A percentile compares a stretch with the other conserved stretches of the same genome.
Conservation (phyloP, 768 basidiomycete genomes). For the Ephemerocybe angulata region DNA sequence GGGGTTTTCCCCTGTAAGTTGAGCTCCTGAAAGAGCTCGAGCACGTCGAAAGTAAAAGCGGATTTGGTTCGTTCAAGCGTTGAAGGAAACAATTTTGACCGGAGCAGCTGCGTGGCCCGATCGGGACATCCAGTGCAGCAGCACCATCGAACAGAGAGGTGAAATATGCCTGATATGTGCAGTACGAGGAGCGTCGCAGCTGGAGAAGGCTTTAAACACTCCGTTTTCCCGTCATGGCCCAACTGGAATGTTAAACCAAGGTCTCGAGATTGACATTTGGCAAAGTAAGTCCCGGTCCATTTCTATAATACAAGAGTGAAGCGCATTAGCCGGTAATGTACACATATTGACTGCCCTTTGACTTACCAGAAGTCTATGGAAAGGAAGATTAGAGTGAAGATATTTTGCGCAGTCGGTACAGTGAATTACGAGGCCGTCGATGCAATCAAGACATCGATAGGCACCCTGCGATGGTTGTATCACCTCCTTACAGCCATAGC, state of each 20-base stretch:
- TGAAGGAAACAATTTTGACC: conserved; percentile 1
- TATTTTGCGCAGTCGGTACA: background rate
- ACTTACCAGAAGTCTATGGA: background rate
- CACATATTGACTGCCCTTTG: background rate
- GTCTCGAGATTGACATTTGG: background rate
- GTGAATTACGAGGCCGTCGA: background rate
- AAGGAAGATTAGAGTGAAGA: background rate
- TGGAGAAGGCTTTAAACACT: background rate
- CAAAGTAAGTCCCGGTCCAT: background rate
- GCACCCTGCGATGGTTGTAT: background rate
- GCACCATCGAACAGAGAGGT: background rate
- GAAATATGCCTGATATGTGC: background rate
- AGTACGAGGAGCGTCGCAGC: background rate
- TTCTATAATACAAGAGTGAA: background rate
- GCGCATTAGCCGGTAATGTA: background rate
- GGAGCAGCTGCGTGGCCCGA: background rate
- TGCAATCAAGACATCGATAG: background rate
- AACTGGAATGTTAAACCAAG: background rate
- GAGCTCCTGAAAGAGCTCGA: conserved; percentile 4
- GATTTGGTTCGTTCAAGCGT: background rate
- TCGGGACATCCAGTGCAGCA: background rate
- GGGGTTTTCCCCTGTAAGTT: conserved; percentile 3
- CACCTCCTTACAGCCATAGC: background rate
- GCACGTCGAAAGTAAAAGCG: conserved; percentile 5
- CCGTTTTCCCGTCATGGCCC: background rate